Percentiles rank a stretch among this genome's conserved stretches.
These are phyloP conservation scores for Acanthamoeba castellanii DNA, from an alignment of 208 protist genomes.

Conservation along the genomic window DNA sequence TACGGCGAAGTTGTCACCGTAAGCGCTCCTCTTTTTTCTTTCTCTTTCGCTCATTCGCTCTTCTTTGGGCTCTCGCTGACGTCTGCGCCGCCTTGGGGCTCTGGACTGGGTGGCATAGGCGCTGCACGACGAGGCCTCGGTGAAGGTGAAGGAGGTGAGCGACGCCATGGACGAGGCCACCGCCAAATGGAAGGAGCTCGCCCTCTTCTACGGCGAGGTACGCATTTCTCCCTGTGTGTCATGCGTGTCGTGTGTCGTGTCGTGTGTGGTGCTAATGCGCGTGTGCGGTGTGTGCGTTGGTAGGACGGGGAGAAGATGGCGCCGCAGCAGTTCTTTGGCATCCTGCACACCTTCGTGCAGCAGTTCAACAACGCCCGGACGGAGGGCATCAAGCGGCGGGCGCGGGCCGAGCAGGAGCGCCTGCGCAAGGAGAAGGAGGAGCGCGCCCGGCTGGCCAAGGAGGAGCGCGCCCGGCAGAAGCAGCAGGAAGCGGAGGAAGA, in stretches of 20 bases:
- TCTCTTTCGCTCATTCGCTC: background rate
- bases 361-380: conserved; percentile 24
- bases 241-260: background rate
- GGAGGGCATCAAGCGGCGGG: conserved; percentile 8
- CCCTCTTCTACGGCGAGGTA: conserved; percentile 25
- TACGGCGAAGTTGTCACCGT: conserved; percentile 27
- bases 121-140: conserved; percentile 4
- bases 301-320: conserved; percentile 35
- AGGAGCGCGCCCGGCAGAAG: background rate
- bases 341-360: conserved; percentile 32
- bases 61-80: background rate
- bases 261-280: background rate
- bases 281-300: background rate
- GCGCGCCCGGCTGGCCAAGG: background rate
- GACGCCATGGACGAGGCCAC: conserved; percentile 25
- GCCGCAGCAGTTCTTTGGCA: conserved; percentile 35
- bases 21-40: background rate
- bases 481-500: background rate
- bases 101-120: background rate
- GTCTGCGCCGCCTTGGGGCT: background rate
- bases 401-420: conserved; percentile 24
- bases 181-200: conserved; percentile 43
- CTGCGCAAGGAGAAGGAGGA: conserved; percentile 8
- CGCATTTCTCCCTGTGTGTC: background rate
- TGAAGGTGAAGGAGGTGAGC: conserved; percentile 42